Evolutionary conservation across 1,139 yeast genomes (phyloP).

Genomic region (Hanseniaspora gamundiae): DNA sequence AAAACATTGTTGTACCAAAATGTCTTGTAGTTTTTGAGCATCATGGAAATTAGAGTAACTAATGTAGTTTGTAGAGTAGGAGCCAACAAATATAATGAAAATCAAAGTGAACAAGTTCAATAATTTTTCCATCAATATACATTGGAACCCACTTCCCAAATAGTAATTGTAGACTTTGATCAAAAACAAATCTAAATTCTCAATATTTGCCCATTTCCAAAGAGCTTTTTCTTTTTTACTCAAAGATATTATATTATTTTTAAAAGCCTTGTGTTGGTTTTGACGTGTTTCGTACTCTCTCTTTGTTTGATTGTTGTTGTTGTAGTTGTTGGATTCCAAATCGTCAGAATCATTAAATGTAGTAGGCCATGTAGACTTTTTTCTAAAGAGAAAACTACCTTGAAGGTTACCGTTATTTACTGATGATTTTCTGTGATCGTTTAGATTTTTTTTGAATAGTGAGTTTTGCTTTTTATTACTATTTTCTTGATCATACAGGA

Average conservation of each 20-base stretch:
- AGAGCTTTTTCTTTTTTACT: slow-evolving; percentile 70
- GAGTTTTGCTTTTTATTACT: not conserved
- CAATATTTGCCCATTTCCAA: slow-evolving; percentile 94
- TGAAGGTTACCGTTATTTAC: slow-evolving; percentile 1
- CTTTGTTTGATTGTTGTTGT: slow-evolving; percentile 6
- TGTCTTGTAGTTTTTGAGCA: slow-evolving; percentile 30
- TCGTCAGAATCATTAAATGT: slow-evolving; percentile 1
- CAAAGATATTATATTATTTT: slow-evolving; percentile 10
- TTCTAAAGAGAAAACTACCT: slow-evolving; percentile 11
- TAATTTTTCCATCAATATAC: slow-evolving; percentile 53
- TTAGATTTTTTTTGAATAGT: not conserved
- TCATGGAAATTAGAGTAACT: slow-evolving; percentile 42
- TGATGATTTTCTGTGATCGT: not conserved
- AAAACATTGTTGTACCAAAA: slow-evolving; percentile 53
- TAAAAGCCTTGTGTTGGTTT: not conserved
- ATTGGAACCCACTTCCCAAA: slow-evolving; percentile 70
- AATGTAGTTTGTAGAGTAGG: slow-evolving; percentile 74
- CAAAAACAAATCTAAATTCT: slow-evolving; percentile 75
- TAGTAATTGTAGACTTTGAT: slow-evolving; percentile 77
- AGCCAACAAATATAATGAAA: slow-evolving; percentile 67
- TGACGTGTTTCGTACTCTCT: not conserved
- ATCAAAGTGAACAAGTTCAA: slow-evolving; percentile 62
- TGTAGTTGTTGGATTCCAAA: slow-evolving; percentile 8
- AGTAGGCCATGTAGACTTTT: slow-evolving; percentile 7
- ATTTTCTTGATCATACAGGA: not conserved